phyloP scores from a whole-genome alignment of 2,329 filamentous ascomycete species.

The Claviceps cyperi region DNA sequence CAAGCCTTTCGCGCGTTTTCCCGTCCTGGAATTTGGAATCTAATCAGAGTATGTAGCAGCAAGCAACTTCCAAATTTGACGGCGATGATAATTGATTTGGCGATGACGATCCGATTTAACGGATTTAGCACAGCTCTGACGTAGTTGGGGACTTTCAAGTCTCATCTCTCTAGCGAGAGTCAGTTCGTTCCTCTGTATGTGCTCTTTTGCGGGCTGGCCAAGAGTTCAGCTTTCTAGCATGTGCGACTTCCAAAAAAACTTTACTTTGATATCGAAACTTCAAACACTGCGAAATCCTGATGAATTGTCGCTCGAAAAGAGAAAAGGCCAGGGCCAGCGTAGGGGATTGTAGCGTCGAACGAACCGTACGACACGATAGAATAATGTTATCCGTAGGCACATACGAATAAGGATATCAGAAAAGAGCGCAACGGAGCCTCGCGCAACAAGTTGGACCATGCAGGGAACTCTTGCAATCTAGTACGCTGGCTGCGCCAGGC shows the following conservation, averaged over 20 bases:
- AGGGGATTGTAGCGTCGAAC: no score
- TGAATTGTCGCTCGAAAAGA: no score
- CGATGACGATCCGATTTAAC: background rate
- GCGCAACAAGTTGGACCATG: background rate
- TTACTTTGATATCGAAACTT: no score
- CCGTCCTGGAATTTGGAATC: background rate
- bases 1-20: constrained; percentile 22
- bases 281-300: no score
- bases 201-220: no score
- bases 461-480: background rate
- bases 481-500: background rate
- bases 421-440: background rate
- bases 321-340: no score
- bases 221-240: no score
- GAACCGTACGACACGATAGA: no score
- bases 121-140: background rate
- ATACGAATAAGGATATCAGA: background rate
- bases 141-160: background rate
- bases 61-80: no score
- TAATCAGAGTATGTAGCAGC: no score
- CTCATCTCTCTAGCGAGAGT: no score
- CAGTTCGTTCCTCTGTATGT: background rate
- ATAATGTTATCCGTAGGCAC: background rate
- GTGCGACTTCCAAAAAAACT: no score
- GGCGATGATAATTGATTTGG: background rate